Percentiles rank a stretch among this genome's conserved stretches.
Conservation (phyloP, 108 stramenopile genomes). For the Epipyxis sp. region DNA sequence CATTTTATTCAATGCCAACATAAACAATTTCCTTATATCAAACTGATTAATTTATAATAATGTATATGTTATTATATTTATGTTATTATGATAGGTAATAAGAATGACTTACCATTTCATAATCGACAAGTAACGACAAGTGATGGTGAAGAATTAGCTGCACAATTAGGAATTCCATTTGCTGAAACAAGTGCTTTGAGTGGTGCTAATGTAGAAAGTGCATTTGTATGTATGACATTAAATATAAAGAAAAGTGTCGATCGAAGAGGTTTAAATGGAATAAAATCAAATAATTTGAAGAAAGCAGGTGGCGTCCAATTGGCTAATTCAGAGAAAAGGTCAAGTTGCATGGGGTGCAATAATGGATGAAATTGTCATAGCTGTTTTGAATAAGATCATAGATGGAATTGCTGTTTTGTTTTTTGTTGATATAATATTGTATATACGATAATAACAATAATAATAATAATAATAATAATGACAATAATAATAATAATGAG, state of each 20-base stretch:
- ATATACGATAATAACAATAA: neutral
- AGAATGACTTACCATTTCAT: slow-evolving; percentile 31
- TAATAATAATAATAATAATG: too few relatives aligned
- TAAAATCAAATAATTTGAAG: slow-evolving; percentile 15
- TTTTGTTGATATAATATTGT: too few relatives aligned
- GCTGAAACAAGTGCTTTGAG: slow-evolving; percentile 95
- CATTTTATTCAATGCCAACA: too few relatives aligned
- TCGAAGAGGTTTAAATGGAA: slow-evolving; percentile 10
- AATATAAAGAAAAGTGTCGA: slow-evolving; percentile 9
- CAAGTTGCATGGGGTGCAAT: neutral
- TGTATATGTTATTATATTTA: too few relatives aligned
- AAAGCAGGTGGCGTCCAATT: slow-evolving; percentile 16
- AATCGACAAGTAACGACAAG: slow-evolving; percentile 87
- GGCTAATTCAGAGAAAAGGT: slow-evolving; percentile 17
- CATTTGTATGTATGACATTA: slow-evolving; percentile 18
- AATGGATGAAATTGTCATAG: neutral
- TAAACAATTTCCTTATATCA: too few relatives aligned
- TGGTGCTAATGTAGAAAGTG: slow-evolving; percentile 52
- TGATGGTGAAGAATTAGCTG: slow-evolving; percentile 85
- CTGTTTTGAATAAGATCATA: neutral
- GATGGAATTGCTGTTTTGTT: too few relatives aligned
- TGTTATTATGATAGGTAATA: too few relatives aligned
- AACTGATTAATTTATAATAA: too few relatives aligned
- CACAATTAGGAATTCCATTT: slow-evolving; percentile 89
- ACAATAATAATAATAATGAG: too few relatives aligned